Base-by-base conservation (phyloP, 176 grass and related monocot species). In the Neostapfia colusana region DNA sequence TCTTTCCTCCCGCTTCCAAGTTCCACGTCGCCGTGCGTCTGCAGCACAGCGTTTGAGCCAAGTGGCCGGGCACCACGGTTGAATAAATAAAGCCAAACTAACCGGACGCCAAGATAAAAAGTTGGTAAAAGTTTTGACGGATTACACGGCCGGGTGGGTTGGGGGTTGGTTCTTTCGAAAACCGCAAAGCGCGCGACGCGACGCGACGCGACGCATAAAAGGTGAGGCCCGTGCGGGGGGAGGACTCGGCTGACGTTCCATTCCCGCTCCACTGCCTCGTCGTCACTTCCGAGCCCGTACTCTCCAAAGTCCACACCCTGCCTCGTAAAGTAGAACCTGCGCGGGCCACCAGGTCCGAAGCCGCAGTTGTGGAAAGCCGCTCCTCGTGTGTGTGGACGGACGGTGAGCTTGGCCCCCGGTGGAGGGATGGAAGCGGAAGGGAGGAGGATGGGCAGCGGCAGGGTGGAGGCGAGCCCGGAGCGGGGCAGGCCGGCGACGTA, bases 381-480 rank as follows among this genome's bases (percentile, higher is more conserved):
- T 31, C 31, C 2, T 31, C 3, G 31, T 31, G 31, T 31, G 31
- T 31, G 3, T 10, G 26, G 7, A 13, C 28, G 11, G 5, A 34
- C 26, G 27, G 27, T 16, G 44, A 50, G 43, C 41, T 27, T 44
- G 23, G 12, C n/a, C n/a, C 9, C 2, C 0, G 11, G 17, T 1
- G 18, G 11, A 10, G 75, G 2, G 41, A 88, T 90, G 88, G 89
- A 92, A 65, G 46, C 25, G 7, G 83, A 76, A 15, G 89, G 89
- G 67, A 66, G 90, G 66, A 88, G 85, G 81, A 55, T 67, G 74
- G 34, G 88, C 51, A 54, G 51, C 51, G 20, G 51, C 10, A 79
- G 95, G 72, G 68, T 68, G 81, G 87, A 98, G 79, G 67, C 72
- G 23, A 98, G 86, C 58, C 95, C 95, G 51, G 95, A 94, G 41